Base-by-base conservation (phyloP, 306 rosid species). In the Prunus campanulata region DNA sequence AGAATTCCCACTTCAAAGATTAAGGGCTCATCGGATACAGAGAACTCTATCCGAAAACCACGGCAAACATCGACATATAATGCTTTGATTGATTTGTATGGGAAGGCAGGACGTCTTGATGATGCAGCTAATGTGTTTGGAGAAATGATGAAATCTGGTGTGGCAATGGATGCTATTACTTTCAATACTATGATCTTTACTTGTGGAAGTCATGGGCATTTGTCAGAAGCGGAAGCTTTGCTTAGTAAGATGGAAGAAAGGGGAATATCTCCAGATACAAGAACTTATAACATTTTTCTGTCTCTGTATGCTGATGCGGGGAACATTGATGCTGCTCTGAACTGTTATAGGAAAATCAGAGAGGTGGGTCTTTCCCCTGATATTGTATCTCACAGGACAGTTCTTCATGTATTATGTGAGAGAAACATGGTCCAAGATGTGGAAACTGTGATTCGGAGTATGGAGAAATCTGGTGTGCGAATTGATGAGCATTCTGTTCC, bases 111-210 rank as follows among this genome's bases (percentile, higher is more conserved):
- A 79, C 85, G 92, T 61, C 82, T 89, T 6, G 83, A 85, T 30
- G 99, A 92, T 64, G 97, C 97, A 8, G 97, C 91, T 72, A 88
- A 87, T 39, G 87, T 87, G 74, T 95, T 95, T 81, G 81, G 87
- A 19, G 93, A 89, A 79, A 95, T 95, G 99, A 64, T 90, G 82
- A 88, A 86, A 68, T 86, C 91, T 49, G 99, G 97, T 35, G 91
- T 92, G 77, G 82, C 90, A 46, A 67, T 89, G 92, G 97, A 90
- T 84, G 78, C 83, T 3, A 86, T 84, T 50, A 95, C 99, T 80
- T 95, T 90, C 82, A 95, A 95, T 62, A 90, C 96, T 32, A 90
- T 95, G 90, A 95, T 95, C 49, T 88, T 61, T 78, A 80, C 91
- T 81, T 92, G 91, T 82, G 99, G 97, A 74, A 95, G 88, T 57